A percentile compares a stretch with the other conserved stretches of the same genome.
Conservation (phyloP, 805 yeast species). For the Wickerhamomyces pijperi region DNA sequence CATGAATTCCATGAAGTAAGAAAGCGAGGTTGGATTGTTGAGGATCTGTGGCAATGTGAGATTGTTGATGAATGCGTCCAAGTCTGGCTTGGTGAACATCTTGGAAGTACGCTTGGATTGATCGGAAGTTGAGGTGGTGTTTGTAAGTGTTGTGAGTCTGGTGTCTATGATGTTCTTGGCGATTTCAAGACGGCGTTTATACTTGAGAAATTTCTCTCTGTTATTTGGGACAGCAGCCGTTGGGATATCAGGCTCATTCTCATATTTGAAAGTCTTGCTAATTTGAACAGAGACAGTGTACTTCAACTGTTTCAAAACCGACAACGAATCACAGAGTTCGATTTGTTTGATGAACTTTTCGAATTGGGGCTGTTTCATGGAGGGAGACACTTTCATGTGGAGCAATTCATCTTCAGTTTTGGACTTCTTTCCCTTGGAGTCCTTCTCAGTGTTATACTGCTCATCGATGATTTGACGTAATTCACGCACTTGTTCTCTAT, state of each 20-base stretch:
- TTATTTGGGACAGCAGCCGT: constrained; percentile 10
- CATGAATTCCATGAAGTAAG: constrained; percentile 46
- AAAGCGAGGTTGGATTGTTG: constrained; percentile 33
- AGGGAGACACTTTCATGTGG: constrained; percentile 25
- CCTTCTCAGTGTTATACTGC: constrained; percentile 31
- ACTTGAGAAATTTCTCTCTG: constrained; percentile 14
- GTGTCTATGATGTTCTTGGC: constrained; percentile 21
- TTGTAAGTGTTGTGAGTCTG: constrained; percentile 17
- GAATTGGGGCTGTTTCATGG: constrained; percentile 28
- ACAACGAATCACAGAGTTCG: constrained; percentile 21
- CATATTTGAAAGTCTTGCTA: constrained; percentile 25
- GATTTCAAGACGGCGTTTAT: constrained; percentile 20
- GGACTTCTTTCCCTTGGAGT: constrained; percentile 1
- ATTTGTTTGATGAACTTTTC: constrained; percentile 29
- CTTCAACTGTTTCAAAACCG: constrained; percentile 37
- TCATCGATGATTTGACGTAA: constrained; percentile 59
- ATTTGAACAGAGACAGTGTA: constrained; percentile 37
- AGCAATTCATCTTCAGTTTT: constrained; percentile 9
- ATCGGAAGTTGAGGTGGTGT: neutral
- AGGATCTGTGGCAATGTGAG: constrained; percentile 33
- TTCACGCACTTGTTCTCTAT: constrained; percentile 62
- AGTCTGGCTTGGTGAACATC: constrained; percentile 7
- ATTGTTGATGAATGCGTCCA: constrained; percentile 14
- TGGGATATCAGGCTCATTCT: too few species aligned
- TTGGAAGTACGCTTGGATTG: constrained; percentile 2